These are phyloP conservation scores for Fusarium oligoseptatum DNA, from an alignment of 2,329 filamentous ascomycete genomes.

Conservation along the genomic window DNA sequence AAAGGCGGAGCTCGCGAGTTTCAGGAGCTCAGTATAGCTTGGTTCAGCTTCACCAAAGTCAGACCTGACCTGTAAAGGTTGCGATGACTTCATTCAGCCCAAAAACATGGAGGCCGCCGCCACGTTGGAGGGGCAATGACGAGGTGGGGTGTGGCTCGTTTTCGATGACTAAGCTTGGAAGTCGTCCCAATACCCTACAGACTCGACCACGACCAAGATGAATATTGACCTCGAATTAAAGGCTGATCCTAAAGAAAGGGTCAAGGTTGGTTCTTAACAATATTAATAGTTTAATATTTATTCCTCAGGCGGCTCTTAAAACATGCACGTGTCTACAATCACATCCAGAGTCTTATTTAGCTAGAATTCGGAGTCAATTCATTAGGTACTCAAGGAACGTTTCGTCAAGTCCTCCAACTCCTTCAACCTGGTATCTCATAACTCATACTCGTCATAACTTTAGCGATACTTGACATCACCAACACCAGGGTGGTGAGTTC, in stretches of 20 bases:
- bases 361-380: background rate
- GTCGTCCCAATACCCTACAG: slow-evolving; percentile 11
- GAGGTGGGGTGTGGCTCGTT: slow-evolving; percentile 19
- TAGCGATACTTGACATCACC: slow-evolving; percentile 46
- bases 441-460: background rate
- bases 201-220: background rate
- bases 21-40: slow-evolving; percentile 3
- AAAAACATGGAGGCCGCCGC: slow-evolving; percentile 26
- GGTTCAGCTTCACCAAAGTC: slow-evolving; percentile 13
- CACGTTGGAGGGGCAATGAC: slow-evolving; percentile 45
- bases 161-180: background rate
- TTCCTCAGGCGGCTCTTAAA: background rate
- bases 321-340: background rate
- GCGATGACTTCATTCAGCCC: slow-evolving; percentile 43
- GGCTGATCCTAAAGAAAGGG: background rate
- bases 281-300: background rate
- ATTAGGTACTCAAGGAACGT: background rate
- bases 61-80: slow-evolving; percentile 19
- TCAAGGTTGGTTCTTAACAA: background rate
- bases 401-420: background rate
- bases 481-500: slow-evolving; percentile 38
- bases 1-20: slow-evolving; percentile 16
- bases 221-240: background rate
- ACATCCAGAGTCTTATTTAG: background rate
- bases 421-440: slow-evolving; percentile 37